Evolutionary conservation across 768 basidiomycete species (phyloP).

Genomic region (Tylopilus plumbeoviolaceoides): DNA sequence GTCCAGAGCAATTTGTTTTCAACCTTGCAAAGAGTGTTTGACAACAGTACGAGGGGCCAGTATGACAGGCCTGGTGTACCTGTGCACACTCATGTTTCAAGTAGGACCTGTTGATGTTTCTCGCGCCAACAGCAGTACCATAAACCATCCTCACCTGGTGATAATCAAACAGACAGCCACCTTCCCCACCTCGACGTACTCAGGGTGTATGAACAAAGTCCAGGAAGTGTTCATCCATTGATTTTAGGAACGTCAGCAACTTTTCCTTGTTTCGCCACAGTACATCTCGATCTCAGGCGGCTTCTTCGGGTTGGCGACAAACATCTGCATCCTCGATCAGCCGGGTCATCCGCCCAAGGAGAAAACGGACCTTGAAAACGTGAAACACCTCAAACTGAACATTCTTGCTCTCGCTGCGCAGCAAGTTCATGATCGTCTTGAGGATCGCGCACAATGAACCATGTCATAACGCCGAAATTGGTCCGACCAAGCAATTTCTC

Average conservation of each 20-base stretch:
- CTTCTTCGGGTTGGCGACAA: slow-evolving; percentile 99
- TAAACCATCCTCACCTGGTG: slow-evolving; percentile 91
- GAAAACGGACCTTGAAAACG: slow-evolving; percentile 82
- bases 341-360: too few relatives aligned
- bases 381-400: slow-evolving; percentile 99
- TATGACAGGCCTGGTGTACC: too few relatives aligned
- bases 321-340: slow-evolving; percentile 53
- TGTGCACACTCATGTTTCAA: too few relatives aligned
- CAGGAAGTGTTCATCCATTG: slow-evolving; percentile 54
- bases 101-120: slow-evolving; percentile 87
- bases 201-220: slow-evolving; percentile 68
- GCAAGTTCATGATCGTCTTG: slow-evolving; percentile 99
- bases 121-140: slow-evolving; percentile 99
- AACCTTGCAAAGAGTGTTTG: too few relatives aligned
- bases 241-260: slow-evolving; percentile 84
- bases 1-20: too few relatives aligned
- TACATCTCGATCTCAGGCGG: slow-evolving; percentile 92
- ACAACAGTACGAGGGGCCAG: too few relatives aligned
- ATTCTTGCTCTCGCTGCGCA: slow-evolving; percentile 96
- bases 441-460: slow-evolving; percentile 77
- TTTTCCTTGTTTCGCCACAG: slow-evolving; percentile 92
- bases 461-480: slow-evolving; percentile 98
- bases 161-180: slow-evolving; percentile 85
- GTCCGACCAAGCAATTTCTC: slow-evolving; percentile 96
- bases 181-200: slow-evolving; percentile 56